A percentile compares a stretch with the other conserved stretches of the same genome.
phyloP scores from a whole-genome alignment of 2,329 filamentous ascomycete genomes.

The Epichloe brachyelytri region DNA sequence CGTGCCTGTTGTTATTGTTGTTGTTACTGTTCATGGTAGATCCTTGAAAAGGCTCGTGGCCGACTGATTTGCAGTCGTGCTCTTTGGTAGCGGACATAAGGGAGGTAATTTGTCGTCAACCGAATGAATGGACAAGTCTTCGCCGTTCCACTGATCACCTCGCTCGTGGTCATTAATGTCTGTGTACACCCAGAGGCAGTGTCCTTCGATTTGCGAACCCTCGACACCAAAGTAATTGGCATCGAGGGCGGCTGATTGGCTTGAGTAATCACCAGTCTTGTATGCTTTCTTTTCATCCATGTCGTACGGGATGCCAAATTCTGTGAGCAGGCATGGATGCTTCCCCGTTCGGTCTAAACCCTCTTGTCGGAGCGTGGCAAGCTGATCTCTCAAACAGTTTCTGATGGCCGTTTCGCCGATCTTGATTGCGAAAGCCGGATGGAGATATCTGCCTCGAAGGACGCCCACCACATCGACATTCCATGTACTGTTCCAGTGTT shows the following conservation, averaged over 20 bases:
- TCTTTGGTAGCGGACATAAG: slow-evolving; percentile 35
- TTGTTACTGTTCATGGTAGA: slow-evolving; percentile 3
- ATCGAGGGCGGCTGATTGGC: slow-evolving; percentile 84
- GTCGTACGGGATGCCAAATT: slow-evolving; percentile 96
- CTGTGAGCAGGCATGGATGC: slow-evolving; percentile 80
- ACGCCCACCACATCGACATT: slow-evolving; percentile 94
- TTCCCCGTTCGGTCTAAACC: slow-evolving; percentile 79
- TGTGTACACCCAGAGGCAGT: slow-evolving; percentile 81
- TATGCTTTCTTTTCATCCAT: slow-evolving; percentile 97
- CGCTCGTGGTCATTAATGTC: slow-evolving; percentile 73
- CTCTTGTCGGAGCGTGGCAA: slow-evolving; percentile 71
- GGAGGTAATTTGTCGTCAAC: slow-evolving; percentile 60
- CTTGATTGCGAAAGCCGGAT: slow-evolving; percentile 83
- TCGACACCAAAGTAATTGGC: slow-evolving; percentile 92
- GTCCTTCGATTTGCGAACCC: slow-evolving; percentile 69
- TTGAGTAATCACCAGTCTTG: slow-evolving; percentile 87
- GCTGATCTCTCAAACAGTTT: slow-evolving; percentile 82
- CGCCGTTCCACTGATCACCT: slow-evolving; percentile 95
- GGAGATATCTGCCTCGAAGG: slow-evolving; percentile 74
- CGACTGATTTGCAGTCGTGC: slow-evolving; percentile 28
- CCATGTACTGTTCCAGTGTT: slow-evolving; percentile 97
- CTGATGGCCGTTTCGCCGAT: slow-evolving; percentile 87
- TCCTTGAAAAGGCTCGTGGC: slow-evolving; percentile 26
- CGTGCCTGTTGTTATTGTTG: slow-evolving; percentile 19
- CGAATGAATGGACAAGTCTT: slow-evolving; percentile 86